Percentiles rank a stretch among this genome's conserved stretches.
These are phyloP conservation scores for Candida buenavistaensis DNA, from an alignment of 1,139 yeast genomes.

Conservation along the genomic window DNA sequence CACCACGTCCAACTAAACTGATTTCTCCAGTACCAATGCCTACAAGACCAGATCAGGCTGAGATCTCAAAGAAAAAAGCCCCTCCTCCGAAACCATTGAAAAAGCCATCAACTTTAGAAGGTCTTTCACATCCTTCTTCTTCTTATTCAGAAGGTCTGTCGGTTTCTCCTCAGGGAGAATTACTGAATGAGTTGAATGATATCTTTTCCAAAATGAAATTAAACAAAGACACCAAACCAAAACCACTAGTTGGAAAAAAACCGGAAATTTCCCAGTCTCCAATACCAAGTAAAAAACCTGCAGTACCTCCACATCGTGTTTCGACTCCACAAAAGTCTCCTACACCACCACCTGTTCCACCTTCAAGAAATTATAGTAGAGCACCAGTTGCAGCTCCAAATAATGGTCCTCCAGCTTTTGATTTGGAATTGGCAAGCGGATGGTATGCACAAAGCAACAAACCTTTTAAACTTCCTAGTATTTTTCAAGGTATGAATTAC, in stretches of 20 bases:
- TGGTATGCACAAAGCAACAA: constrained; percentile 42
- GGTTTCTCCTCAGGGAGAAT: constrained; percentile 7
- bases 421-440: constrained; percentile 42
- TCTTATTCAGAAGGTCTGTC: constrained; percentile 20
- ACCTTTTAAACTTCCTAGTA: constrained; percentile 32
- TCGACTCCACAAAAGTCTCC: constrained; percentile 8
- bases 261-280: constrained; percentile 15
- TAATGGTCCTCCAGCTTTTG: constrained; percentile 32
- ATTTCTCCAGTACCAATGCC: constrained; percentile 1
- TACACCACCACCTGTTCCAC: constrained; percentile 35
- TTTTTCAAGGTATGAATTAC: constrained; percentile 37
- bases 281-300: constrained; percentile 7
- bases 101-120: constrained; percentile 21
- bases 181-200: constrained; percentile 14
- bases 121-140: constrained; percentile 23
- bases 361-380: constrained; percentile 33
- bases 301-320: constrained; percentile 9
- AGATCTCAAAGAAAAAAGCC: constrained; percentile 19
- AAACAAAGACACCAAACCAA: constrained; percentile 7
- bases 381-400: constrained; percentile 17
- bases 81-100: constrained; percentile 45
- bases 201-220: constrained; percentile 13
- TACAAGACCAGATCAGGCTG: constrained; percentile 2
- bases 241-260: constrained; percentile 17
- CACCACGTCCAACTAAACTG: background rate